A percentile compares a stretch with the other conserved stretches of the same genome.
phyloP scores from a whole-genome alignment of 208 protist genomes.

The Trypanosoma brucei region DNA sequence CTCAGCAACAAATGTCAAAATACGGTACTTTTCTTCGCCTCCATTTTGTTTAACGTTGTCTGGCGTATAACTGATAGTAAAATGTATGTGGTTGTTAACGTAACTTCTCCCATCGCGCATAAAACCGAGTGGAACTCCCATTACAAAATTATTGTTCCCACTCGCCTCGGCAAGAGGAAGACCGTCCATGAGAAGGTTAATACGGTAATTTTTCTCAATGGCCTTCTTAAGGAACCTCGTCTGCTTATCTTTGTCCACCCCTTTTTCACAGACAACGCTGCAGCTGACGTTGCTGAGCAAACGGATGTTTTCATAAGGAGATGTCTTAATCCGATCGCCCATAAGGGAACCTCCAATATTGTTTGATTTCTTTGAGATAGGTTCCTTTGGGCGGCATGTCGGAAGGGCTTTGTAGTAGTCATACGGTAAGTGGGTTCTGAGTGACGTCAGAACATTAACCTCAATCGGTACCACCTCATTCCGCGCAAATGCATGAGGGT shows the following conservation, averaged over 20 bases:
- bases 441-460: slow-evolving; percentile 84
- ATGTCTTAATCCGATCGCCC: slow-evolving; percentile 89
- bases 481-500: slow-evolving; percentile 3
- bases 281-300: slow-evolving; percentile 27
- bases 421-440: slow-evolving; percentile 87
- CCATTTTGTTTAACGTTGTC: slow-evolving; percentile 7
- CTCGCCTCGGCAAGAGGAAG: slow-evolving; percentile 30
- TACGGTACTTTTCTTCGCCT: slow-evolving; percentile 27
- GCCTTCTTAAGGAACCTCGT: slow-evolving; percentile 17
- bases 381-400: slow-evolving; percentile 60
- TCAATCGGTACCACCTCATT: slow-evolving; percentile 30
- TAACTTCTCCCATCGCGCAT: slow-evolving; percentile 2
- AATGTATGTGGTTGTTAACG: slow-evolving; percentile 44
- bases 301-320: slow-evolving; percentile 49
- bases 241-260: slow-evolving; percentile 16
- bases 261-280: slow-evolving; percentile 19
- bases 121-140: slow-evolving; percentile 24
- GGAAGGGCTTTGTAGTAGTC: slow-evolving; percentile 81
- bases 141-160: slow-evolving; percentile 13
- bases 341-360: slow-evolving; percentile 91
- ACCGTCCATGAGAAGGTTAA: slow-evolving; percentile 41
- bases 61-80: slow-evolving; percentile 30
- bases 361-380: slow-evolving; percentile 29
- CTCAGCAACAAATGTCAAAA: slow-evolving; percentile 36
- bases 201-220: slow-evolving; percentile 30